phyloP scores from a whole-genome alignment of 1,284 basidiomycete species.

The Irpex rosettiformis region DNA sequence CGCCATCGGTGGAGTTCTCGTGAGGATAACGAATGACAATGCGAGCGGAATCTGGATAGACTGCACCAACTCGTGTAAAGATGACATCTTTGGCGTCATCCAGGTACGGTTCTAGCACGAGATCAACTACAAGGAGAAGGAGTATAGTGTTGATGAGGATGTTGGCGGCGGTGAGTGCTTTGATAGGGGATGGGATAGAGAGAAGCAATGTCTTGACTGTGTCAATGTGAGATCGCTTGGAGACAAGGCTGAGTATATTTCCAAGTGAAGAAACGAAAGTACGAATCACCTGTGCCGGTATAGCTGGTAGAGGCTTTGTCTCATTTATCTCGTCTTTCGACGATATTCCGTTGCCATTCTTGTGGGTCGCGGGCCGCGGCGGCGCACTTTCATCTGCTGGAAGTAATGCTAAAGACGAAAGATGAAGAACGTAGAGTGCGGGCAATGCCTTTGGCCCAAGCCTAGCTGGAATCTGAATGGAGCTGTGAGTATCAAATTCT shows the following conservation, averaged over 20 bases:
- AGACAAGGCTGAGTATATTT: not conserved
- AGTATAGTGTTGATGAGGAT: slow-evolving; percentile 50
- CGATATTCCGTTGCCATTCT: not conserved
- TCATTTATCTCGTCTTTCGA: slow-evolving; percentile 3
- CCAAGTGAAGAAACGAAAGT: not conserved
- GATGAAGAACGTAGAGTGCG: slow-evolving; percentile 14
- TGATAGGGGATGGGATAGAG: slow-evolving; percentile 42
- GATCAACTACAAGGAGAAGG: slow-evolving; percentile 46
- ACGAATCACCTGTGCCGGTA: not conserved
- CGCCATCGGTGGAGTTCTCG: slow-evolving; percentile 27
- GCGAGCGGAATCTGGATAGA: slow-evolving; percentile 61
- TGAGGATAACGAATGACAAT: slow-evolving; percentile 58
- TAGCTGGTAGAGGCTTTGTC: not conserved
- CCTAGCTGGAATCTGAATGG: slow-evolving; percentile 13
- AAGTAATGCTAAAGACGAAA: slow-evolving; percentile 10
- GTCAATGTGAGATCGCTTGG: not conserved
- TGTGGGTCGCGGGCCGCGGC: not conserved
- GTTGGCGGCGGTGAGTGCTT: slow-evolving; percentile 35
- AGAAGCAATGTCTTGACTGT: slow-evolving; percentile 33
- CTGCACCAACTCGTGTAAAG: slow-evolving; percentile 67
- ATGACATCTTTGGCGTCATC: slow-evolving; percentile 51
- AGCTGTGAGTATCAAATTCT: not conserved
- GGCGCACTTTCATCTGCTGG: not conserved
- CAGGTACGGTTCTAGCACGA: slow-evolving; percentile 47
- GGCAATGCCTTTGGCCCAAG: slow-evolving; percentile 8